These are phyloP conservation scores for Amaranthus palmeri DNA, from an alignment of 148 eudicot species.

Conservation along the genomic window DNA sequence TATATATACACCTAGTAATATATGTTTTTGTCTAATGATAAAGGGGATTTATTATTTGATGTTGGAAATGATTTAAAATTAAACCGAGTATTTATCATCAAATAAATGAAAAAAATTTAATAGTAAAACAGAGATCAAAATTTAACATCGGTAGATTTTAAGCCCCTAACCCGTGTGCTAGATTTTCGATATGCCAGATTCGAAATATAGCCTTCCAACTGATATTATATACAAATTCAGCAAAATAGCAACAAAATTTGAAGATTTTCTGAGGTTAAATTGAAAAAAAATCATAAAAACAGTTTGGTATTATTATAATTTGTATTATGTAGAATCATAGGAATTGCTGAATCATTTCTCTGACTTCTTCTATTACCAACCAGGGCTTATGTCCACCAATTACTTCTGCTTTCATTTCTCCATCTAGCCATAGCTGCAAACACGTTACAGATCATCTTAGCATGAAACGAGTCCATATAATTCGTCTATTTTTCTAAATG, in stretches of 20 bases:
- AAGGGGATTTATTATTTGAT: too few species aligned
- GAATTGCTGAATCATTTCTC: slow-evolving; percentile 71
- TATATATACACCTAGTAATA: too few species aligned
- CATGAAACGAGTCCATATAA: too few species aligned
- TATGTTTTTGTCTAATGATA: too few species aligned
- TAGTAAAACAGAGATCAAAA: background rate
- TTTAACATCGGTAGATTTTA: too few species aligned
- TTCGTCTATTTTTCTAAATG: too few species aligned
- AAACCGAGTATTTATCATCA: too few species aligned
- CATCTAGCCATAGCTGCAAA: slow-evolving; percentile 86
- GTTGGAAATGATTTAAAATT: too few species aligned
- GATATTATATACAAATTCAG: slow-evolving; percentile 17
- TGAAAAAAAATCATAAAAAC: background rate
- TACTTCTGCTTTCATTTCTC: slow-evolving; percentile 93
- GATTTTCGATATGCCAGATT: slow-evolving; percentile 4
- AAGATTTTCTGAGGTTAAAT: slow-evolving; percentile 5
- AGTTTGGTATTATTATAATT: background rate
- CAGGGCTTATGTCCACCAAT: slow-evolving; percentile 96
- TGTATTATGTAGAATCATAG: slow-evolving; percentile 20
- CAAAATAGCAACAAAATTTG: slow-evolving; percentile 1
- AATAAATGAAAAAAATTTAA: too few species aligned
- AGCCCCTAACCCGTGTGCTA: background rate
- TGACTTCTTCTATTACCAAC: slow-evolving; percentile 88
- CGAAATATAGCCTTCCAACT: slow-evolving; percentile 8
- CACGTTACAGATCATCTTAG: background rate